Base-by-base conservation (phyloP, 2,329 filamentous ascomycete genomes). In the Claviceps purpurea region DNA sequence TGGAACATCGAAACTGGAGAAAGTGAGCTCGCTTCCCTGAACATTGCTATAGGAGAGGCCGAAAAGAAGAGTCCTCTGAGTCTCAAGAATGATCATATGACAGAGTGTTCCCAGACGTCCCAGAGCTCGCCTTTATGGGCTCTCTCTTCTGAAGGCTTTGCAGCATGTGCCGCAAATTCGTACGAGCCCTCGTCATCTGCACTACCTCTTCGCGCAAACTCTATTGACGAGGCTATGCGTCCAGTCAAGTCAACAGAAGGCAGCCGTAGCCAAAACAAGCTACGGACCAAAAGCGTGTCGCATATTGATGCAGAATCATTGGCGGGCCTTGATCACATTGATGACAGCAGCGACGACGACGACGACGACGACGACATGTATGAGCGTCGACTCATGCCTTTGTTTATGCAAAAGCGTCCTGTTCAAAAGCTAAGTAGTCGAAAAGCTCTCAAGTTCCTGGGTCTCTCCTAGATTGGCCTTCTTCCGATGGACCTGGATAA, bases 371-470 rank as follows among this genome's bases (percentile, higher is more conserved):
- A 72, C 54, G 72, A 75, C 52, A 57, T 68, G 22, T 74, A 78
- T 53, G 74, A 76, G 60, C 69, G 73, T 37, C 67, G 73, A 42
- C 69, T 79, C 37, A 76, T 79, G 73, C 76, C 76, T 4, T 65
- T 77, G 24, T 73, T 71, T 40, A 60, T 71, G 60, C 64, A 64
- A 52, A 70, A 65, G 54, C 54, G 59, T 2, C 58, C 58, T 11
- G 56, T 60, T 30, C 65, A 62, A 16, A 72, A 70, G 60, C 69
- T 66, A 2, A 73, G 70, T 52, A 75, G 68, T 49, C 68, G 70
- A 7, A 79, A 79, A 60, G 76, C 76, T 6, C 67, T 78, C 50
- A 77, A 75, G 60, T 77, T 76, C 59, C 65, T 79, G 1, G 75
- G 75, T 0, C 61, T 78, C 45, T 69, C 70, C 11, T 73, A 58